Percentiles rank a stretch among this genome's conserved stretches.
phyloP scores from a whole-genome alignment of 176 grass and related monocot genomes.

The Oryza rufipogon region DNA sequence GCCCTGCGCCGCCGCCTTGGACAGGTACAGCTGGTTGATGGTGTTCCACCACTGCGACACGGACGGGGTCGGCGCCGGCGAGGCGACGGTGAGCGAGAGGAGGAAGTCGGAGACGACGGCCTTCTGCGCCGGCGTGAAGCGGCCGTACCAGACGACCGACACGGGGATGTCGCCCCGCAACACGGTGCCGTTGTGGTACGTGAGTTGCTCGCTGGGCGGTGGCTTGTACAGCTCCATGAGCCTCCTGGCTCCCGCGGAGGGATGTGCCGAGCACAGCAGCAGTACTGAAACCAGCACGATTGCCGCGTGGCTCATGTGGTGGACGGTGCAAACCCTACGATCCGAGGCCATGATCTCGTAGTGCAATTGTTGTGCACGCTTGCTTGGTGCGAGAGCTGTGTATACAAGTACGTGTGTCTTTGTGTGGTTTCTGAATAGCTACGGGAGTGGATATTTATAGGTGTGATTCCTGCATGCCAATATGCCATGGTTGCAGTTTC shows the following conservation, averaged over 20 bases:
- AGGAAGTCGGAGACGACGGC: constrained; percentile 78
- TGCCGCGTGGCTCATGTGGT: not conserved
- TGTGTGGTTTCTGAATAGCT: constrained; percentile 27
- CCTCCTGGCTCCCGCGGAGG: constrained; percentile 42
- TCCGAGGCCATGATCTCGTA: constrained; percentile 45
- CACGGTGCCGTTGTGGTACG: constrained; percentile 76
- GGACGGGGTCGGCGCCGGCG: constrained; percentile 48
- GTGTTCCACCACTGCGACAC: constrained; percentile 80
- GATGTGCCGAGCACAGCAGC: constrained; percentile 39
- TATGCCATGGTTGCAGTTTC: constrained; percentile 15
- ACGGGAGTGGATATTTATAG: constrained; percentile 40
- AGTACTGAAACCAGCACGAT: constrained; percentile 7
- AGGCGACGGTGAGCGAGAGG: constrained; percentile 52
- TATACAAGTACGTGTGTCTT: not conserved
- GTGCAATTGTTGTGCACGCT: not conserved
- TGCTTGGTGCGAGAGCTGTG: not conserved
- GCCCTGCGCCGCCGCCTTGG: constrained; percentile 36
- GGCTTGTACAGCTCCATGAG: constrained; percentile 59
- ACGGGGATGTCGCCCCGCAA: constrained; percentile 66
- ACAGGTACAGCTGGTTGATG: constrained; percentile 66
- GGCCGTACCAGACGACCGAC: constrained; percentile 73
- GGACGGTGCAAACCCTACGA: not conserved
- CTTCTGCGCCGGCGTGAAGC: constrained; percentile 64
- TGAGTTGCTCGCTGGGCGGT: constrained; percentile 38
- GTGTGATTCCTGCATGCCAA: not conserved